Conservation (phyloP, 2,329 filamentous ascomycete genomes). For the Arachnomyces sp. region DNA sequence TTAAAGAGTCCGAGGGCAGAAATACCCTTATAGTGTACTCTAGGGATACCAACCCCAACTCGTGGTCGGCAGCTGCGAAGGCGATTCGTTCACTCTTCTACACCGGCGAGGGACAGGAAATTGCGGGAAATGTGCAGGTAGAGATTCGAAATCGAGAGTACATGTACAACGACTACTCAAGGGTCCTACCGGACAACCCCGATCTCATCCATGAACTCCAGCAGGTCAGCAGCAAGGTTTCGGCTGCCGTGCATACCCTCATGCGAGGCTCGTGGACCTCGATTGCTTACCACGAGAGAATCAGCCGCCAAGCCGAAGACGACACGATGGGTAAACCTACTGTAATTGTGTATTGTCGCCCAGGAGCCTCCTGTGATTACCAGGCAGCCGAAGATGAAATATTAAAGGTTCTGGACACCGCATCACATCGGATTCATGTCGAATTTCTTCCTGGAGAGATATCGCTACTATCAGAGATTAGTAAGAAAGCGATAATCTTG, state of each 20-base stretch:
- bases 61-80: neutral
- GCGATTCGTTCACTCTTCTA: neutral
- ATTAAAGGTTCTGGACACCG: neutral
- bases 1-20: neutral
- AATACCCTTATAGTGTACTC: neutral
- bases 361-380: neutral
- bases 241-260: neutral
- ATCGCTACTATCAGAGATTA: too few relatives aligned
- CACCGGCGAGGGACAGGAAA: neutral
- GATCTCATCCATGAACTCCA: neutral
- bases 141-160: constrained; percentile 2
- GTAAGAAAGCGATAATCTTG: too few relatives aligned
- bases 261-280: neutral
- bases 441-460: too few relatives aligned
- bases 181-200: neutral
- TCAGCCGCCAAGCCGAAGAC: too few relatives aligned
- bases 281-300: neutral
- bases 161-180: constrained; percentile 1
- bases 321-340: neutral
- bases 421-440: too few relatives aligned
- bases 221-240: neutral
- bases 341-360: constrained; percentile 1
- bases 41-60: neutral
- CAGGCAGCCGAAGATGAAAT: neutral
- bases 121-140: neutral